Evolutionary conservation across 805 yeast species (phyloP), one percentile per base, ranked within the genome.

Genomic region (Wickerhamomyces bovis): DNA sequence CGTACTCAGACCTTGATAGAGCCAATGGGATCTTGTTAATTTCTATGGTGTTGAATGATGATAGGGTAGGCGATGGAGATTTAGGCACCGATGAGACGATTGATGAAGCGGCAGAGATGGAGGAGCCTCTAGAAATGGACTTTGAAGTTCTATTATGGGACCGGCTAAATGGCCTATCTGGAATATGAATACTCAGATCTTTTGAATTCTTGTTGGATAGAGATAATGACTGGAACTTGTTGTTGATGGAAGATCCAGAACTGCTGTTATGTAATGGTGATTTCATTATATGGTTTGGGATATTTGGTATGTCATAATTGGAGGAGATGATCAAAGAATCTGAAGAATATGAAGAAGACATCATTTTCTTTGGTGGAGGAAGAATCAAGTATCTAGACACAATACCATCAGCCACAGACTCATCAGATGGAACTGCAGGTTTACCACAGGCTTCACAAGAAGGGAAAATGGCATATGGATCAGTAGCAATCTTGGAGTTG

Each of bases 61-160:
- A 43, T 2, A 42, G 8, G 0, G 52, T 50, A 16, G 61, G 61
- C 0, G 60, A 54, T 2, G 63, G 62, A 0, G 58, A 45, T 44
- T 53, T 60, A 5, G 62, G 58, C 10, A 57, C 63, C 2, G 61
- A 56, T 3, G 64, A 58, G 2, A 58, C 56, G 11, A 58, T 58
- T 3, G 64, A 60, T 0, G 61, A 56, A 2, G 50, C 56, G 8
- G 64, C 64, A 10, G 61, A 57, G 13, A 60, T 57, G 1, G 63
- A 57, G 6, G 63, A 58, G 1, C 64, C 64, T 28, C 64, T 50
- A 12, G 64, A 60, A 33, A 35, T 54, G 39, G 51, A 49, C 45
- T 46, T 20, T 36, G 46, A 30, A 41, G 26, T 35, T 40, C 21
- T 31, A 36, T 28, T 44, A 36, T 28, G 46, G 19, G 19, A 38